A percentile compares a stretch with the other conserved stretches of the same genome.
phyloP scores from a whole-genome alignment of 176 grass and related monocot genomes.

The Cymbopogon citratus region DNA sequence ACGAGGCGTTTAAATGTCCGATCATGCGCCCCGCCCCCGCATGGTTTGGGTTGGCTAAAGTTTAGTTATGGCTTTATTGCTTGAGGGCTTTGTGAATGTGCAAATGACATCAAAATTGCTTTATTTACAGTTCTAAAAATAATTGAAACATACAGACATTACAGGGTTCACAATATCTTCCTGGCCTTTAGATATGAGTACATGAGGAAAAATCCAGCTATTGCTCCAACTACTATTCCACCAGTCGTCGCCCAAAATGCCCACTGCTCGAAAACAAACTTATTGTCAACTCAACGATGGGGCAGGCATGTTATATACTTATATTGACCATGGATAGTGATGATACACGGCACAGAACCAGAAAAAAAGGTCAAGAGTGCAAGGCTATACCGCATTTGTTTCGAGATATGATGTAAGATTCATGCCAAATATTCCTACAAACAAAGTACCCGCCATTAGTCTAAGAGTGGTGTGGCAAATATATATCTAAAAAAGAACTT shows the following conservation, averaged over 20 bases:
- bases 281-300: conserved; percentile 18
- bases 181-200: conserved; percentile 74
- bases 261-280: conserved; percentile 57
- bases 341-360: background rate
- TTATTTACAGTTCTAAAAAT: conserved; percentile 39
- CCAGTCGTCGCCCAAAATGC: conserved; percentile 89
- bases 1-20: too few relatives aligned
- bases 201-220: conserved; percentile 75
- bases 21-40: too few relatives aligned
- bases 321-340: background rate
- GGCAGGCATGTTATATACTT: background rate
- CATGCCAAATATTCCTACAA: conserved; percentile 96
- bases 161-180: conserved; percentile 64
- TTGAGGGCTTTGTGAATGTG: too few relatives aligned
- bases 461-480: background rate
- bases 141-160: background rate
- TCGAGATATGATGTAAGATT: conserved; percentile 89
- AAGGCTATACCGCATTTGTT: conserved; percentile 59
- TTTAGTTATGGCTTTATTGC: too few relatives aligned
- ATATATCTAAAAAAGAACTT: background rate
- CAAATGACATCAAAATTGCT: conserved; percentile 27
- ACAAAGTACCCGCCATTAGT: background rate
- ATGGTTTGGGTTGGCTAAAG: too few relatives aligned
- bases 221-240: conserved; percentile 81
- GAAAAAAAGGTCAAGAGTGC: conserved; percentile 14